Evolutionary conservation across 2,329 filamentous ascomycete species (phyloP), one percentile per base, ranked within the genome.

Genomic region (Coniochaeta ligniaria): DNA sequence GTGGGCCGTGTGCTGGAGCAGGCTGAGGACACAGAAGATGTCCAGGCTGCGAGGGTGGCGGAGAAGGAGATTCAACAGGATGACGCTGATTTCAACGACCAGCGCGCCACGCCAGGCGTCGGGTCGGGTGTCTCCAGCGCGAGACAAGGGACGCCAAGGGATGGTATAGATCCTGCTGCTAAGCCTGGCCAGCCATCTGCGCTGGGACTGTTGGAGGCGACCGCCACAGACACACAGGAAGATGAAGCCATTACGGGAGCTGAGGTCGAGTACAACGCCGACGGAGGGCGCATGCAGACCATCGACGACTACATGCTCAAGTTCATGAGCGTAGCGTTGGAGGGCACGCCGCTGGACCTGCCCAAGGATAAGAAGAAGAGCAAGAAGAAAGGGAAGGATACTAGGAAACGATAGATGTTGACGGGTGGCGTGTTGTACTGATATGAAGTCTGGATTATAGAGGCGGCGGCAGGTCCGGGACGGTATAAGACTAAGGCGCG

Each of bases 21-120:
- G 65, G 94, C 92, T 0, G 95, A 99, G 74, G 95, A 99, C 68
- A 85, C 85, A 56, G 95, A 99, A 71, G 95, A 99, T 70, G 91
- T 94, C 16, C 87, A 87, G 28, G 95, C 95, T 0, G 95, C 95
- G 2, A 89, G 90, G 58, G 84, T 90, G 11, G 95, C 95, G 0
- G 90, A 96, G 71, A 95, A 90, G 69, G 95, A 99, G 72, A 88
- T 95, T 55, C 86, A 91, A 68, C 89, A 90, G 26, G 92, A 96
- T 66, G 91, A 93, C 54, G 90, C 86, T 5, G 92, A 96, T 69
- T 96, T 96, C 66, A 86, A 86, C 2, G 90, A 93, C 68, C 84
- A 85, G 71, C 31, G 81, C 60, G 69, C 65, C 4, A 59, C 61
- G 3, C 64, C 61, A 2, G 63, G 60, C 70, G 67, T 61, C 73